These are phyloP conservation scores for Rhizopus delemar DNA, from an alignment of 371 early-diverging fungal genomes.

Conservation along the genomic window DNA sequence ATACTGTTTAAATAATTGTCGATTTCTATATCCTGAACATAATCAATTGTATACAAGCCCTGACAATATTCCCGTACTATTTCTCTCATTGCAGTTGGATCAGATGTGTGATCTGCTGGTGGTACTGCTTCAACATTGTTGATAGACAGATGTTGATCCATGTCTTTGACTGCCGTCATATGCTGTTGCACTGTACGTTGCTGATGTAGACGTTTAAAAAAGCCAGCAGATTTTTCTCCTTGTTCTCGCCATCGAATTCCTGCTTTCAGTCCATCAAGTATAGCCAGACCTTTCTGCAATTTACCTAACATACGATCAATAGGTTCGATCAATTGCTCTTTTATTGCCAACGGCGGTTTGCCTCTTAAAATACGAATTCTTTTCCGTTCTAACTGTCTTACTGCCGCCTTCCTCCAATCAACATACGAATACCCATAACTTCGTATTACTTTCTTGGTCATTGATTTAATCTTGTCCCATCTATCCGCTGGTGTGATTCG, in stretches of 20 bases:
- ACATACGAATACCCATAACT: background rate
- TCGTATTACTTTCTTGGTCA: background rate
- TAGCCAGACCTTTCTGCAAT: background rate
- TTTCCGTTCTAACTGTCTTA: background rate
- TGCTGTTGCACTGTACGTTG: slow-evolving; percentile 2
- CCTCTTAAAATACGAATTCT: slow-evolving; percentile 1
- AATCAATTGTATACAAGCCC: background rate
- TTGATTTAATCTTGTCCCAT: slow-evolving; percentile 15
- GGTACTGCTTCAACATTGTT: too few species aligned
- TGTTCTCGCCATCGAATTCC: slow-evolving; percentile 7
- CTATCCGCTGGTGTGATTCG: background rate
- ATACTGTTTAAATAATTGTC: background rate
- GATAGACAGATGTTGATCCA: background rate
- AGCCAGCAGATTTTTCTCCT: slow-evolving; percentile 2
- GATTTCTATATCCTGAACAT: background rate
- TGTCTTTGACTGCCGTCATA: background rate
- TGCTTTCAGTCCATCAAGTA: background rate
- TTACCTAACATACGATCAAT: background rate
- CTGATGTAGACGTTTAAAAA: slow-evolving; percentile 3
- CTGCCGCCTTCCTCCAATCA: background rate
- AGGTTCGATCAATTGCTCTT: background rate
- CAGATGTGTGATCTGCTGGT: background rate
- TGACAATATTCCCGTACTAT: background rate
- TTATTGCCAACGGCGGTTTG: background rate
- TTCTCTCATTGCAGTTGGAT: background rate